Evolutionary conservation across 1,139 yeast species (phyloP), one percentile per base, ranked within the genome.

Genomic region (Protomyces inundatus): DNA sequence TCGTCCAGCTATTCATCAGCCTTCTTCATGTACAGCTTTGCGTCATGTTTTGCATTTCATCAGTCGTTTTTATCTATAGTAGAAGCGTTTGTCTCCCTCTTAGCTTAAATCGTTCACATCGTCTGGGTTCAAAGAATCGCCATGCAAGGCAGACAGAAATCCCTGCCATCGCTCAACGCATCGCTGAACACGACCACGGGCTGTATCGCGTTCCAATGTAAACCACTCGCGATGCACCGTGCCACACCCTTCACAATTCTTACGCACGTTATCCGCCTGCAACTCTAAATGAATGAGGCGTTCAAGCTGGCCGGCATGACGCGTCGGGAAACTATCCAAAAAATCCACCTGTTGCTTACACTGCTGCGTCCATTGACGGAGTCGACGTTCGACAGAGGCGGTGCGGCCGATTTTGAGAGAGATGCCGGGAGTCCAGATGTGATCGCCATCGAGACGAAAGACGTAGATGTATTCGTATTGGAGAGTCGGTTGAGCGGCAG

Each of bases 361-460:
- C 39, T 58, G 62, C n/a, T 36, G 39, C 23, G 53, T 39, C 62
- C 62, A 58, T 30, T 58, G 62, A 3, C 48, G 45, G 6, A 58
- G 45, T 7, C 62, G 55, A 3, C 56, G 37, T 23, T 51, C 56
- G 30, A 58, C 62, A 33, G 53, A 48, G 35, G 42, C 51, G 7
- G 62, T 51, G 32, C 62, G 62, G 4, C 62, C 62, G 40, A 58
- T 58, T 56, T 58, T 58, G 33, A 58, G 56, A 14, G 62, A 58
- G 6, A 58, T 58, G 23, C n/a, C 12, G 4, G 62, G 62, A 12
- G 62, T 58, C 48, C 42, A 36, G 9, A 34, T 33, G 36, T 51
- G 53, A 16, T 58, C 62, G 23, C 62, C 62, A 39, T 58, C 62
- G 32, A 58, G 52, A 4, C 62, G 62, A 23, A 58, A 58, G 39